Base-by-base conservation (phyloP, 805 yeast species). In the Blastobotrys attinorum region DNA sequence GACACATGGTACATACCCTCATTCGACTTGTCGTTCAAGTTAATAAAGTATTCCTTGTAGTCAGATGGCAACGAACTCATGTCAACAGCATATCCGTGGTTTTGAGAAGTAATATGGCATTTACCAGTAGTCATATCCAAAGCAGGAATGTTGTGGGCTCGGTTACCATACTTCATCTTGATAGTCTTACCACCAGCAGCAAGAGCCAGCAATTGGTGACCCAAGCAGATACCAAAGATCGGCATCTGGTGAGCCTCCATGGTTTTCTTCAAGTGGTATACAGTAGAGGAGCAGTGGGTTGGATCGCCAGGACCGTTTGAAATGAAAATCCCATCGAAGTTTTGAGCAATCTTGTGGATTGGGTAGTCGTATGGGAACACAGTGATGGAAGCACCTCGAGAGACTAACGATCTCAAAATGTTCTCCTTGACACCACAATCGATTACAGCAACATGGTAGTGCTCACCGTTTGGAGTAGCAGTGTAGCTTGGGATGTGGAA, bases 381-480 rank as follows among this genome's bases (percentile, higher is more conserved):
- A 2, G 97, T 92, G 55, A 90, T 79, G 21, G 95, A 83, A 29
- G 97, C 96, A 49, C 97, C 98, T 67, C 98, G 82, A 52, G 85
- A 76, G 23, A 86, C 97, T 40, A 92, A 74, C 50, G 96, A 88
- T 69, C 98, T 81, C 62, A 92, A 73, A 52, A 92, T 92, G 69
- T 92, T 92, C 69, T 92, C 97, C 72, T 92, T 92, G 53, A 92
- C 97, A 62, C 99, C 99, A 67, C 99, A 92, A 66, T 92, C 99
- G 46, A 92, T 72, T 31, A 92, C 88, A 11, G 97, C 96, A 55
- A 92, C 80, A 61, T 90, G 96, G 57, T 77, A 76, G 47, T 71
- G 70, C 55, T 75, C 74, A 23, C 47, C 51, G 35, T 54, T 52
- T 31, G 54, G 50, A 38, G 73, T 68, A 38, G 70, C 65, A 17